Evolutionary conservation across 2,329 filamentous ascomycete species (phyloP), one percentile per base, ranked within the genome.

Genomic region (Trichoderma sp.): DNA sequence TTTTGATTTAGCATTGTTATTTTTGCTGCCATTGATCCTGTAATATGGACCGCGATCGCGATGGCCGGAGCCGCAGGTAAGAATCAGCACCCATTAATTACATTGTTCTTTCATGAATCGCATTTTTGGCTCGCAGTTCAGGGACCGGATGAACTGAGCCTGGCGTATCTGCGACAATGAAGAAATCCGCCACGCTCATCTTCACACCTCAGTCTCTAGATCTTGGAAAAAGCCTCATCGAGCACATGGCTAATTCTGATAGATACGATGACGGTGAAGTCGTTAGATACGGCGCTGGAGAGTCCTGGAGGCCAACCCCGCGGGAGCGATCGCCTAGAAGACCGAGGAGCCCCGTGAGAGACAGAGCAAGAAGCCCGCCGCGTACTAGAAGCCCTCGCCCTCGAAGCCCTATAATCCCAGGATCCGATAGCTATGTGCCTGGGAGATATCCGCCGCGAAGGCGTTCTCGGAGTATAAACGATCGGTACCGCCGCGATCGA

Each of bases 221-320:
- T 52, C 32, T 55, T 7, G 6, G 11, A 24, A n/a, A 46, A 1
- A 7, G 6, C 26, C 8, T 37, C 11, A 14, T 66, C 37, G 14
- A 24, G 21, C 26, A 16, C 37, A 66, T 60, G 55, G 16, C 68
- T 67, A 26, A 70, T 70, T 73, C 67, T 75, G 66, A 39, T 24
- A 88, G 86, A 75, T 89, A 86, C 73, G 86, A 89, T 71, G 86
- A 89, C 72, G 86, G 86, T 55, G 86, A 89, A 78, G 87, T 89
- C 66, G 85, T 87, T 71, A 82, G 86, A 74, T 89, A 88, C 75
- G 86, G 86, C 63, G 87, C 87, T 14, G 86, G 86, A 69, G 86
- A 89, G 77, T 88, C 86, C 46, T 89, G 87, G 81, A 81, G 86
- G 69, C 86, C 86, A 13, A 88, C 85, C 69, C 87, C 86, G 61